Evolutionary conservation across 495 filamentous ascomycete genomes (phyloP).

Genomic region (Penicillium canescens): DNA sequence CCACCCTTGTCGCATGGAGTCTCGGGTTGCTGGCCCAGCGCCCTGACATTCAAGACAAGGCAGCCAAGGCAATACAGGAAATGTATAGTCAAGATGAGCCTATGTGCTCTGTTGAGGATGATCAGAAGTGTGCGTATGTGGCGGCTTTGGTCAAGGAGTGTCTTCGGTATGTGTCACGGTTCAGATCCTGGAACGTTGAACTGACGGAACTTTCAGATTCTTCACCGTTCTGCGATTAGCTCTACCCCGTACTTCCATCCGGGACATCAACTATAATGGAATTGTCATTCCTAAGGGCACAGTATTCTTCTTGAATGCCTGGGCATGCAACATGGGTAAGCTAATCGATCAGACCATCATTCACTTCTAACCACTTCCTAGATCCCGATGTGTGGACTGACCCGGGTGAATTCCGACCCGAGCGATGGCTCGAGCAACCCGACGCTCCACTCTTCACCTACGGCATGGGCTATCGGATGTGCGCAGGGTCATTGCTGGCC

Average conservation of each 20-base stretch:
- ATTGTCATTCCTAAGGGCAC: slow-evolving; percentile 57
- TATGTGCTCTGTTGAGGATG: slow-evolving; percentile 57
- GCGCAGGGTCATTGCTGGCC: slow-evolving; percentile 61
- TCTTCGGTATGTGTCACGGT: slow-evolving; percentile 39
- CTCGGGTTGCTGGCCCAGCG: slow-evolving; percentile 57
- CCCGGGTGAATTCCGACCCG: slow-evolving; percentile 59
- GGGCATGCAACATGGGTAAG: slow-evolving; percentile 64
- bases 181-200: not conserved
- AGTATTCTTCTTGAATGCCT: slow-evolving; percentile 64
- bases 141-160: slow-evolving; percentile 60
- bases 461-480: slow-evolving; percentile 66
- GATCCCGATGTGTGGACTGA: slow-evolving; percentile 59
- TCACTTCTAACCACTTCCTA: slow-evolving; percentile 15
- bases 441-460: slow-evolving; percentile 63
- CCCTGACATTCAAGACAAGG: slow-evolving; percentile 61
- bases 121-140: slow-evolving; percentile 62
- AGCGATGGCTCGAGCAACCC: slow-evolving; percentile 62
- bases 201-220: slow-evolving; percentile 35
- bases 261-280: slow-evolving; percentile 58
- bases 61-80: slow-evolving; percentile 52
- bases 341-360: not conserved
- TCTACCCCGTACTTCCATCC: slow-evolving; percentile 59
- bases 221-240: slow-evolving; percentile 62
- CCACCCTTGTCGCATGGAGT: slow-evolving; percentile 63
- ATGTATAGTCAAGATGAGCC: slow-evolving; percentile 54